Conservation (phyloP, 768 basidiomycete genomes). For the Panaeolus papilionaceus region DNA sequence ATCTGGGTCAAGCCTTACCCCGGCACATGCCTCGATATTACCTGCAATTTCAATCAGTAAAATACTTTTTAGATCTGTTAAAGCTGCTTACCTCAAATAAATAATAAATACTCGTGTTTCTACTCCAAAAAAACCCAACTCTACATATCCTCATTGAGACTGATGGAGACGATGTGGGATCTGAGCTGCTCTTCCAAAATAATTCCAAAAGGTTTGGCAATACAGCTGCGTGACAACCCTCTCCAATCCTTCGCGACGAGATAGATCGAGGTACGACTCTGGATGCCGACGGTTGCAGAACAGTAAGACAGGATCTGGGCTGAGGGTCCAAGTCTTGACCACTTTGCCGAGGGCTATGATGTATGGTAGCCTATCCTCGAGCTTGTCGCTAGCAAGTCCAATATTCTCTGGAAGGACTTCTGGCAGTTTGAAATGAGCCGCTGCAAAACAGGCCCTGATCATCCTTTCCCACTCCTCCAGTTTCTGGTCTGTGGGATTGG, state of each 20-base stretch:
- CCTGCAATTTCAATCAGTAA: background rate
- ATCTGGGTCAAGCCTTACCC: background rate
- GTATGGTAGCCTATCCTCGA: background rate
- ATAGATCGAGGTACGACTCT: background rate
- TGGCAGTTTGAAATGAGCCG: slow-evolving; percentile 8
- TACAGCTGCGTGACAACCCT: slow-evolving; percentile 12
- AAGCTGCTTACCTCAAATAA: background rate
- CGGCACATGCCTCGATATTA: background rate
- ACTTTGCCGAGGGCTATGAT: slow-evolving; percentile 1
- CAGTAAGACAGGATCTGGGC: slow-evolving; percentile 3
- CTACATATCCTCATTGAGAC: background rate
- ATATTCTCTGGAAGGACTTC: background rate
- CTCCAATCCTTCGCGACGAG: slow-evolving; percentile 11
- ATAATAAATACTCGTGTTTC: background rate
- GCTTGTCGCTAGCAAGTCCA: slow-evolving; percentile 13
- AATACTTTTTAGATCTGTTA: background rate
- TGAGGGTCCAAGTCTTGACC: slow-evolving; percentile 10
- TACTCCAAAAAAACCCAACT: background rate
- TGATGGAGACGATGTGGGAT: slow-evolving; percentile 20
- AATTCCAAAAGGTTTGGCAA: slow-evolving; percentile 18
- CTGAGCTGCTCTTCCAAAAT: slow-evolving; percentile 20
- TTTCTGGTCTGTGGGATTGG: background rate
- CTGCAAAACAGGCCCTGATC: background rate
- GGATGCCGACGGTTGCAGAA: slow-evolving; percentile 1
- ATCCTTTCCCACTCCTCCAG: slow-evolving; percentile 8